Base-by-base conservation (phyloP, 768 basidiomycete species). In the Amanita phalloides region DNA sequence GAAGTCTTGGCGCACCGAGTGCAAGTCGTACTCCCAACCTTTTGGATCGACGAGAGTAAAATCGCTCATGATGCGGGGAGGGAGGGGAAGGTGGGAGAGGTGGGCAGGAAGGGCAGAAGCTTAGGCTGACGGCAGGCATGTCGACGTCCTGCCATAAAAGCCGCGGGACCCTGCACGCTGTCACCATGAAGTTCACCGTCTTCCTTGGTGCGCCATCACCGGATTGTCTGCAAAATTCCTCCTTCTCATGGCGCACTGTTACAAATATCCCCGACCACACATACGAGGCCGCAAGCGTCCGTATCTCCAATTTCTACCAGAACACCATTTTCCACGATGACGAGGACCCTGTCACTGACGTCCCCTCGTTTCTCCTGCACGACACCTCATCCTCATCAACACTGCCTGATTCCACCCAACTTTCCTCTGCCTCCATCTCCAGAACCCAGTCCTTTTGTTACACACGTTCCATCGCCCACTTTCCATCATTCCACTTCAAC, bases 21-120 rank as follows among this genome's bases (percentile, higher is more conserved):
- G 84, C 4, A 88, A 73, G 64, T 89, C 86, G 57, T 80, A 86
- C 59, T 85, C 80, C 87, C 88, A 90, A 20, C 84, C 86, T 54
- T 72, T 73, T 14, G 84, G 83, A 55, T 86, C 82, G 39, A 88
- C 87, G 20, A 86, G 68, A 20, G 79, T 78, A 62, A 86, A 86
- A 62, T 86, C 81, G 30, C 80, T 67, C 84, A 82, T 84, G 11
- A 11, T 42, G 23, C 10, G 23, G 5, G 10, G 10, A 11, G 20
- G 21, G 13, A 41, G 11, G 11, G 10, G 10, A 7, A 11, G 20
- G 41, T 13, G 13, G 11, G 6, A 11, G 10, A 11, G 17, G 41
- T 5, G 41, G 41, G 6, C 9, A 42, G n/a, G 20, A 21, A 21
- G 32, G 5, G 20, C 21, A 42, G 17, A 25, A 11, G 10, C 41